Base-by-base conservation (phyloP, 2,329 filamentous ascomycete genomes). In the Chrysoporthe cubensis region DNA sequence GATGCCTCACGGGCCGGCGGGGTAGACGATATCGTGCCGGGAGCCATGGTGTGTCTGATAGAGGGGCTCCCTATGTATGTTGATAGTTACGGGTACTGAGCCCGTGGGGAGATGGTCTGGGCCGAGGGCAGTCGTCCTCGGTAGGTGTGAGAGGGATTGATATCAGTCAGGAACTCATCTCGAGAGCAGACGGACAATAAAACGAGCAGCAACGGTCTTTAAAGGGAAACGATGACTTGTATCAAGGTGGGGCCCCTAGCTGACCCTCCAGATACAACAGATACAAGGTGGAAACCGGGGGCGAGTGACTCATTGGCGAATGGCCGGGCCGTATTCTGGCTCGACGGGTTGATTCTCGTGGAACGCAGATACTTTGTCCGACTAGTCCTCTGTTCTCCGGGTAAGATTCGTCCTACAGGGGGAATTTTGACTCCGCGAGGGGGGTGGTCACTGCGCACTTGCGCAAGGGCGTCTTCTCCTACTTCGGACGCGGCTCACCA, bases 1-100 rank as follows among this genome's bases (percentile, higher is more conserved):
- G 78, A 76, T 48, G 73, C 72, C 58, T 78, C 76, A 66, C 76
- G 50, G 80, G 70, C 83, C 54, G 83, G 73, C 42, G 71, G 58
- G 44, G 69, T 66, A 54, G 83, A 73, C 42, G 71, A 60, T 42
- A 70, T 66, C 26, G 72, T 72, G n/a, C 73, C 73, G 48, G 75
- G 75, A 59, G 76, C 71, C 76, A 77, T 77, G 59, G 44, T 66
- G 60, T 46, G 18, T 9, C 14, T 40, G 50, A 21, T 1, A 54
- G 26, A 16, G 13, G 26, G 13, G 16, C 32, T 32, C 13, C 50
- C 26, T 6, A 16, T 11, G 26, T 54, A 34, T 54, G 32, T 34
- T 63, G 52, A 42, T 26, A 58, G 59, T 46, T 59, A 18, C 3
- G 43, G 46, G 21, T 54, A 2, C 48, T 52, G 26, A 9, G 26